A percentile compares a stretch with the other conserved stretches of the same genome.
phyloP scores from a whole-genome alignment of 1,139 yeast species.

The Candida smagusa region DNA sequence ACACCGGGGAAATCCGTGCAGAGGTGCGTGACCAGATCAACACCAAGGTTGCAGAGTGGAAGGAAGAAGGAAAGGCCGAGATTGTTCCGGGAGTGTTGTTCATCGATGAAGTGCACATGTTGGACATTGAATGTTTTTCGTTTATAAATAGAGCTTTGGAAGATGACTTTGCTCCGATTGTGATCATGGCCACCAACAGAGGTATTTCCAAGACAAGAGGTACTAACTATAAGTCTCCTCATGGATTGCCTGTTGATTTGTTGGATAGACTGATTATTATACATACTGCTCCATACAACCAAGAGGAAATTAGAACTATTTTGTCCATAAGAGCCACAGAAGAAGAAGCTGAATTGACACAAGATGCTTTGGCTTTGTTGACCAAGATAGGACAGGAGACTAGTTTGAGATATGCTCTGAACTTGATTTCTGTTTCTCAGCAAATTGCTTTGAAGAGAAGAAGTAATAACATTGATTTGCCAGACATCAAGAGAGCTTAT shows the following conservation, averaged over 20 bases:
- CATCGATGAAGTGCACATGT: conserved; percentile 98
- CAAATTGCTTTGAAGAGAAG: conserved; percentile 83
- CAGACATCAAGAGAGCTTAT: conserved; percentile 85
- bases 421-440: conserved; percentile 84
- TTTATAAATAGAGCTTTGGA: conserved; percentile 94
- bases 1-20: conserved; percentile 93
- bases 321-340: conserved; percentile 90
- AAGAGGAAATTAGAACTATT: conserved; percentile 83
- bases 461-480: conserved; percentile 64
- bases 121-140: conserved; percentile 95
- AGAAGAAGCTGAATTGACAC: conserved; percentile 84
- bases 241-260: conserved; percentile 92
- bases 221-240: conserved; percentile 90
- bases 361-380: conserved; percentile 83
- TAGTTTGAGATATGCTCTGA: conserved; percentile 87
- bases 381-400: conserved; percentile 94
- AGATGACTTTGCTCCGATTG: conserved; percentile 95
- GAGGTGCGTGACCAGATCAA: conserved; percentile 98
- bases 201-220: conserved; percentile 93
- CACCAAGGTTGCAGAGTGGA: conserved; percentile 97
- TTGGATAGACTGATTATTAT: conserved; percentile 93
- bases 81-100: conserved; percentile 98
- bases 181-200: conserved; percentile 97
- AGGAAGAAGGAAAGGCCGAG: conserved; percentile 98
- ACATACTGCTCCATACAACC: conserved; percentile 73